Base-by-base conservation (phyloP, 768 basidiomycete species). In the Candolleomyces efflorescens region DNA sequence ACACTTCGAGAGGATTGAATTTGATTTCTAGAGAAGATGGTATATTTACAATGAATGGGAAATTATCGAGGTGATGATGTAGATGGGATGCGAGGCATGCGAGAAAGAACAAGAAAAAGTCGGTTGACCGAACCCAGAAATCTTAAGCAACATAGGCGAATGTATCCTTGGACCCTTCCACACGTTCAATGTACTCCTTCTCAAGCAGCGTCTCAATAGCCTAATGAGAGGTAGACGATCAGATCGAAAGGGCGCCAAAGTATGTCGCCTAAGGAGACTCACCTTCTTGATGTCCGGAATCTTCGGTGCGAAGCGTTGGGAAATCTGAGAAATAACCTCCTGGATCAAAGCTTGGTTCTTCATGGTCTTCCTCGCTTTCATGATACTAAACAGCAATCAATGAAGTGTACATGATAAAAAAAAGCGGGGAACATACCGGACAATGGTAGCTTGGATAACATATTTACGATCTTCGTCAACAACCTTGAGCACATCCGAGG, bases 391-490 rank as follows among this genome's bases (percentile, higher is more conserved):
- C 36, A 23, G 60, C 43, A 60, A 39, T 20, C 7, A 37, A 36
- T 56, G 6, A 12, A 4, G 54, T 43, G 41, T 18, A 38, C 38
- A 32, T 22, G 17, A 24, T 38, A 23, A 12, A 53, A 59, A 43
- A 47, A 10, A 23, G 45, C 58, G 20, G 52, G 51, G 18, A 6
- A 70, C 76, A 53, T 61, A 82, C 82, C 94, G 85, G 46, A 97
- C 94, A 63, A 97, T 93, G 24, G 92, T 94, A 10, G 94, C 93
- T 69, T 98, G 96, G 54, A 97, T 94, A 62, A 94, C 87, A 65
- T 95, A 92, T 81, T 97, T 98, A 53, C 97, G 84, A 66, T 98
- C 97, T 72, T 98, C 96, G 63, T 97, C 96, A 17, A 98, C 94
- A 6, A 86, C 89, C 81, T 94, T 95, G 68, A 97, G 75, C n/a